phyloP scores from a whole-genome alignment of 768 basidiomycete species.

The Mycena rosella region DNA sequence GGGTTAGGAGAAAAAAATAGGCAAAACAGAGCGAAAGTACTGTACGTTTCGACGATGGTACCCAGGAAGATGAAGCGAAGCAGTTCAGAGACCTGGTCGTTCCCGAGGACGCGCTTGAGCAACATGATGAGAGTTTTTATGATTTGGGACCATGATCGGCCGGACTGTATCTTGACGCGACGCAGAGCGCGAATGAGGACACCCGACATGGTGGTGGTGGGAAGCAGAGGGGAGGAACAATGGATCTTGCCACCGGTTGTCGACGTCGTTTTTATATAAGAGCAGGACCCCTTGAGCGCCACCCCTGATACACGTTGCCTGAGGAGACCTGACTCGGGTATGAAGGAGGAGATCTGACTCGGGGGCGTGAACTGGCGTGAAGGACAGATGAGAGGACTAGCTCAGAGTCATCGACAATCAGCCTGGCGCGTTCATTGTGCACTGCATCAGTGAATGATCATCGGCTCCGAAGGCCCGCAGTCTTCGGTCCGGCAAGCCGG shows the following conservation, averaged over 20 bases:
- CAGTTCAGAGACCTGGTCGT: slow-evolving; percentile 33
- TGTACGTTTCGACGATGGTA: slow-evolving; percentile 37
- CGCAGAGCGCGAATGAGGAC: slow-evolving; percentile 25
- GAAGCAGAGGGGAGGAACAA: background rate
- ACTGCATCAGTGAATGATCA: no score
- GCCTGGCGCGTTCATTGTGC: no score
- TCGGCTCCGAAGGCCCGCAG: no score
- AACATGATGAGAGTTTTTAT: slow-evolving; percentile 6
- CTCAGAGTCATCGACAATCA: no score
- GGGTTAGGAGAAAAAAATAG: slow-evolving; percentile 1
- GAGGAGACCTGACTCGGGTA: no score
- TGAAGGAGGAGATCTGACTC: no score
- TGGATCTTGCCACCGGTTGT: background rate
- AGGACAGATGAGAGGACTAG: no score
- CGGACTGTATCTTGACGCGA: slow-evolving; percentile 17
- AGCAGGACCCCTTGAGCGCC: no score
- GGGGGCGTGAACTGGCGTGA: no score
- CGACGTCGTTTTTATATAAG: background rate
- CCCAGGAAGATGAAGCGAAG: slow-evolving; percentile 37
- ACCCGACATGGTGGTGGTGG: slow-evolving; percentile 22
- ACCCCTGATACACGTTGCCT: no score
- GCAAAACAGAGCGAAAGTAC: background rate
- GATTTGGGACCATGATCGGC: slow-evolving; percentile 29
- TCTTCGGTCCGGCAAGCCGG: no score
- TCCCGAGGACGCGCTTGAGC: slow-evolving; percentile 23